Evolutionary conservation across 1,139 yeast species (phyloP), one percentile per base, ranked within the genome.

Genomic region (Yarrowia galli): DNA sequence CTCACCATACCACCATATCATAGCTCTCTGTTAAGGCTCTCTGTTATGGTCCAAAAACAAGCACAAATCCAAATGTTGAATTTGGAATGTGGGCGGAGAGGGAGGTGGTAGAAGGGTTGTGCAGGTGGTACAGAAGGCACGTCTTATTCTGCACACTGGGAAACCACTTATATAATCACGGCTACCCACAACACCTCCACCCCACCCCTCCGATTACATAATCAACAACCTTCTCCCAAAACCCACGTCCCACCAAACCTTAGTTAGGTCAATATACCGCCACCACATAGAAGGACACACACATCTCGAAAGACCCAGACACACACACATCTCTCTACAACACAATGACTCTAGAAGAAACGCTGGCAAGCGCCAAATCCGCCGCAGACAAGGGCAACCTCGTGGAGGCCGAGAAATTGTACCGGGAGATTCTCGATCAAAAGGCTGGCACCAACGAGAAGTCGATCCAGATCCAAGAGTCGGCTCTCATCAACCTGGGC

Each of bases 391-490:
- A 79, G 43, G 82, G 84, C 67, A 80, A 89, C 48, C 82, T 79
- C 68, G 79, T 77, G 0, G 79, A 77, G 18, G 96, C 96, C 0
- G 96, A 89, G 75, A 69, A 78, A 42, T 79, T 84, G 54, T 89
- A 87, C 75, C 76, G 79, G 64, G 79, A 81, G 70, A 78, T 86
- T 51, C 74, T 82, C 60, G 72, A 75, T 58, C 71, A 78, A 68
- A 53, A 73, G 69, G 75, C 80, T 45, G 75, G 77, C 49, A 81
- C 78, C 70, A 77, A 74, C 69, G 86, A 77, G 69, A 77, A 74
- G 72, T 73, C 73, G 66, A 76, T 78, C 51, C 83, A 78, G 67
- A 74, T 76, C 48, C 79, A 76, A 72, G 79, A 79, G 70, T 71
- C 76, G 63, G 79, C 79, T 56, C 72, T 78, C 65, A 73, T 70